Conservation (phyloP, 1,284 basidiomycete species). For the Ganoderma lucidum region DNA sequence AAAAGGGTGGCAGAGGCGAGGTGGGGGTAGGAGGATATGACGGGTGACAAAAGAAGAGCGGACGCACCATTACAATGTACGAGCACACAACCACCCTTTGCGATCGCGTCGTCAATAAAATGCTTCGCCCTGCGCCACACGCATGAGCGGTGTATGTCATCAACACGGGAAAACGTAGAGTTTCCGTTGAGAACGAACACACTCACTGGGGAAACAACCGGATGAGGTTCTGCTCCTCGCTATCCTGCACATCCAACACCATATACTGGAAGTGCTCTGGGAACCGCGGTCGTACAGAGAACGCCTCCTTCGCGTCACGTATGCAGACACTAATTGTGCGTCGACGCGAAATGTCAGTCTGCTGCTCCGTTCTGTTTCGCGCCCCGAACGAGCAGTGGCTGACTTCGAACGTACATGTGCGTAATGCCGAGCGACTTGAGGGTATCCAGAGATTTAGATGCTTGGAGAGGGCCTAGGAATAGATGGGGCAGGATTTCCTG, state of each 20-base stretch:
- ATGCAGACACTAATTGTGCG: slow-evolving; percentile 75
- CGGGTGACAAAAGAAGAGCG: neutral
- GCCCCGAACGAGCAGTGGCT: slow-evolving; percentile 12
- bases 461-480: slow-evolving; percentile 88
- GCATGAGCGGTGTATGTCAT: neutral
- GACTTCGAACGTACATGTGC: slow-evolving; percentile 76
- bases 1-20: too few relatives aligned
- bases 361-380: slow-evolving; percentile 16
- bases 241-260: slow-evolving; percentile 89
- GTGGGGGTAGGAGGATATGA: neutral
- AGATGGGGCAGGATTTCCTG: slow-evolving; percentile 91
- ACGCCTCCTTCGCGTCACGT: slow-evolving; percentile 86
- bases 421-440: slow-evolving; percentile 77
- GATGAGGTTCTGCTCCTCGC: slow-evolving; percentile 91
- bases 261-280: slow-evolving; percentile 83
- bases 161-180: neutral
- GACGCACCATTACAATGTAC: slow-evolving; percentile 90
- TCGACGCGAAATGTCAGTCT: slow-evolving; percentile 8
- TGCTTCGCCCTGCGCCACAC: slow-evolving; percentile 64
- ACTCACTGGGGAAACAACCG: slow-evolving; percentile 79
- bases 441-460: slow-evolving; percentile 79
- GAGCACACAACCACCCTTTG: slow-evolving; percentile 76
- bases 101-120: slow-evolving; percentile 83
- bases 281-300: slow-evolving; percentile 88
- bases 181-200: slow-evolving; percentile 34